Percentiles rank a stretch among this genome's conserved stretches.
Evolutionary conservation across 148 eudicot genomes (phyloP).

Genomic region (Amaranthus cruentus): DNA sequence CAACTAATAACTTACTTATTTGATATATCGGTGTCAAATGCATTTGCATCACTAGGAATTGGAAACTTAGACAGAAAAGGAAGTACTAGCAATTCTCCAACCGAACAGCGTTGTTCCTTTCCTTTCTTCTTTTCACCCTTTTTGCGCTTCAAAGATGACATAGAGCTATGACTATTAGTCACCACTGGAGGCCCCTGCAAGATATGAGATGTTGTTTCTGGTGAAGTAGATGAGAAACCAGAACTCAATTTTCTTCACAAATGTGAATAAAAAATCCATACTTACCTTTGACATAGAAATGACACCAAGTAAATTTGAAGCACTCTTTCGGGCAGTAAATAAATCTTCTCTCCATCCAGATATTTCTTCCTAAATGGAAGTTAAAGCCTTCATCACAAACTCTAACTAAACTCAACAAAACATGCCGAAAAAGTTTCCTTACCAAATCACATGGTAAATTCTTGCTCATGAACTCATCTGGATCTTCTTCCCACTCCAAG

Average conservation of each 20-base stretch:
- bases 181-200: slow-evolving; percentile 69
- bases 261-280: neutral
- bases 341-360: slow-evolving; percentile 78
- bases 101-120: slow-evolving; percentile 44
- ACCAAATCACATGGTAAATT: slow-evolving; percentile 77
- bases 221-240: slow-evolving; percentile 6
- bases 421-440: slow-evolving; percentile 13
- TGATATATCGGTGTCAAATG: slow-evolving; percentile 30
- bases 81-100: slow-evolving; percentile 71
- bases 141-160: slow-evolving; percentile 59
- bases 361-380: slow-evolving; percentile 54
- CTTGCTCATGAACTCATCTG: slow-evolving; percentile 73
- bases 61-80: slow-evolving; percentile 77
- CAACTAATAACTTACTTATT: slow-evolving; percentile 45
- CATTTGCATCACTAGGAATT: slow-evolving; percentile 45
- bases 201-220: slow-evolving; percentile 2
- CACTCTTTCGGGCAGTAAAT: slow-evolving; percentile 73
- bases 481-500: slow-evolving; percentile 80
- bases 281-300: slow-evolving; percentile 71
- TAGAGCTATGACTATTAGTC: slow-evolving; percentile 32
- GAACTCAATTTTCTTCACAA: neutral
- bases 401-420: slow-evolving; percentile 3
- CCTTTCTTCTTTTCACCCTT: slow-evolving; percentile 66
- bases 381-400: slow-evolving; percentile 7
- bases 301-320: slow-evolving; percentile 76